Percentiles rank a stretch among this genome's conserved stretches.
Evolutionary conservation across 768 basidiomycete species (phyloP).

Genomic region (Collybia sordida): DNA sequence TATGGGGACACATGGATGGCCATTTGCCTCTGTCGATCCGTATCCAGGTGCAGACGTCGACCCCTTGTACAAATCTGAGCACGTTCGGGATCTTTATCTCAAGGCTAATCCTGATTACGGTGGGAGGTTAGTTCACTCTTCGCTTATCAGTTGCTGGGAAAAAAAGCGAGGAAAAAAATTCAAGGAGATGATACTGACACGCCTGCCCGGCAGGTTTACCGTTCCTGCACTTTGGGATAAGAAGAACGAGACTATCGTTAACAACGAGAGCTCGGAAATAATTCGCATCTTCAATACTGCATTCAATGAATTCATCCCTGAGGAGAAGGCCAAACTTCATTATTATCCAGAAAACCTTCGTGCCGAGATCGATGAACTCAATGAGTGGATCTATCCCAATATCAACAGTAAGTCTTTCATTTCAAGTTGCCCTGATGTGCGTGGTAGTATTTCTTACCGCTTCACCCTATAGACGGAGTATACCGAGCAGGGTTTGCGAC

Average conservation of each 20-base stretch:
- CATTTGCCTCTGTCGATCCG: conserved; percentile 68
- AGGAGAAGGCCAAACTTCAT: conserved; percentile 64
- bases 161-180: background rate
- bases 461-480: conserved; percentile 60
- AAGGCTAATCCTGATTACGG: conserved; percentile 68
- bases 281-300: conserved; percentile 90
- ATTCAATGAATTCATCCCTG: conserved; percentile 72
- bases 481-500: conserved; percentile 90
- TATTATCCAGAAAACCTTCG: conserved; percentile 77
- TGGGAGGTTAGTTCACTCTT: conserved; percentile 50
- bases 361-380: conserved; percentile 78
- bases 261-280: conserved; percentile 95
- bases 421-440: background rate
- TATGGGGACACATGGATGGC: conserved; percentile 86
- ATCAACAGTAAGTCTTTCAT: conserved; percentile 68
- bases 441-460: background rate
- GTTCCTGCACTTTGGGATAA: conserved; percentile 95
- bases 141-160: background rate
- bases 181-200: background rate
- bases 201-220: conserved; percentile 56
- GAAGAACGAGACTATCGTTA: conserved; percentile 83
- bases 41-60: conserved; percentile 79
- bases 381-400: conserved; percentile 83
- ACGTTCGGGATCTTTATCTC: conserved; percentile 86
- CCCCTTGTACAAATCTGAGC: conserved; percentile 62